Base-by-base conservation (phyloP, 164 flowering plant genomes). In the Euptelea pleiosperma region DNA sequence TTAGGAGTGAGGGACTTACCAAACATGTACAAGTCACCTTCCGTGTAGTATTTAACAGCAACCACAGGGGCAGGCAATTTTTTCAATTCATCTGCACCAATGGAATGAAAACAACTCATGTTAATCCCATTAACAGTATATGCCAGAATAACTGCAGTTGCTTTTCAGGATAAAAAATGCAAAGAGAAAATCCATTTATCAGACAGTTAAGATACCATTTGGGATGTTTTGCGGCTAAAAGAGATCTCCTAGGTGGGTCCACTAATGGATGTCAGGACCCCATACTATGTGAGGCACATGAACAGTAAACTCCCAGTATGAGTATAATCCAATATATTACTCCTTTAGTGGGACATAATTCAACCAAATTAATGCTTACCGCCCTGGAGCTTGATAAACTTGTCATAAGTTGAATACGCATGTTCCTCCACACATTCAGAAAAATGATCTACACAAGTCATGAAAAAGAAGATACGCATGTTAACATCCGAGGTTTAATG, bases 351-450 rank as follows among this genome's bases (percentile, higher is more conserved):
- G n/a, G n/a, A n/a, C n/a, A n/a, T n/a, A n/a, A n/a, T n/a, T n/a
- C n/a, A n/a, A n/a, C n/a, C n/a, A n/a, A n/a, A n/a, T n/a, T n/a
- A n/a, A 46, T 4, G 37, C 63, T 52, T 70, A 87, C 99, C 97
- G 80, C 83, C 96, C 61, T 77, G 66, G n/a, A 67, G 77, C 74
- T 77, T 94, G 77, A 94, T 74, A 72, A 90, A 90, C 71, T 94
- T 90, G 82, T 94, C 97, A 61, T 88, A 94, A 60, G 99, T 90
- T 70, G 70, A 77, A 74, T 47, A 94, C 33, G 97, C 97, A 74
- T 94, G 99, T 60, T 48, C 71, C 80, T 94, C 99, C 48, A 93
- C 99, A 48, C 96, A 86, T 79, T 90, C 97, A 30, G 97, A 90
- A 72, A 93, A 86, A 73, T 93, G 95, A 80, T 93, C 96, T 93